Base-by-base conservation (phyloP, 176 grass and related monocot genomes). In the Oropetium thomaeum region DNA sequence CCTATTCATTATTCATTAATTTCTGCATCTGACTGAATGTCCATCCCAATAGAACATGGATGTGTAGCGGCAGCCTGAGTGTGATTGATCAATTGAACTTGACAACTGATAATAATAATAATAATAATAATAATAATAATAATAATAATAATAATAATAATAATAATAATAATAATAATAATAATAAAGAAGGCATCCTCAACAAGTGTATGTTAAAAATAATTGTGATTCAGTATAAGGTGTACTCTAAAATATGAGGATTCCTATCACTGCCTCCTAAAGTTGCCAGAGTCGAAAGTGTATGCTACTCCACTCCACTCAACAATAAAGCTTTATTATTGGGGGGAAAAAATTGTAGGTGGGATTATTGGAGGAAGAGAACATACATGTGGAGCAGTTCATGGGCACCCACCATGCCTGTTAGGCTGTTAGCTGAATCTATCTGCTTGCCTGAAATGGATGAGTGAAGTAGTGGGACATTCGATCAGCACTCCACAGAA, bases 361-460 rank as follows among this genome's bases (percentile, higher is more conserved):
- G 39, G 58, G 39, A 59, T 28, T 79, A 77, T 27, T 55, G 51
- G 49, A 39, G 51, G 49, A 39, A 68, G 60, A 47, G 69, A 82
- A 87, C 17, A 20, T 16, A 37, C 63, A 86, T 86, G 70, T 81
- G 84, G 84, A 58, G 65, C 29, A 58, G 79, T 79, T 68, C 51
- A 73, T 61, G 73, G 74, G 64, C 71, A 33, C 13, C 59, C 59
- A 77, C 59, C 68, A 58, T 58, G 2, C 26, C 23, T 57, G n/a
- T 53, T 53, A 53, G 2, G 11, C 23, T 57, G n/a, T 53, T 53
- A 53, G 53, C 8, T 52, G 71, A 37, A 73, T 73, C 70, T 16
- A 22, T 55, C 26, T 52, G 55, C 55, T 26, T 42, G 22, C 28
- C 17, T 59, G 17, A 59, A 22, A 14, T 31, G 27, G 76, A 52